These are phyloP conservation scores for Raffaelea arxii DNA, from an alignment of 2,329 filamentous ascomycete genomes.

Conservation along the genomic window DNA sequence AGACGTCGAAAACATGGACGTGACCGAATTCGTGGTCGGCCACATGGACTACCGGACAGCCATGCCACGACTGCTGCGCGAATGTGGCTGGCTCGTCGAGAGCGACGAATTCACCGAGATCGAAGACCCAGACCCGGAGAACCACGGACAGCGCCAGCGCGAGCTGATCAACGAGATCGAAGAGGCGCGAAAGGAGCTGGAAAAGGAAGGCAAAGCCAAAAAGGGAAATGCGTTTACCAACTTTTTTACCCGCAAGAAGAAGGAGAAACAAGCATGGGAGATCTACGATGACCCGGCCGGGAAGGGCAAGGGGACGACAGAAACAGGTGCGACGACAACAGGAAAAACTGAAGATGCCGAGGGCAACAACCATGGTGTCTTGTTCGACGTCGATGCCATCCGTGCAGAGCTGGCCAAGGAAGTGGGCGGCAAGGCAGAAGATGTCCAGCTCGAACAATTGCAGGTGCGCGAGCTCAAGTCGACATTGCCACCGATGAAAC, in stretches of 20 bases:
- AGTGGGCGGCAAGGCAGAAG: conserved; percentile 26
- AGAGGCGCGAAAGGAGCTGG: conserved; percentile 78
- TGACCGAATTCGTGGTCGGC: conserved; percentile 74
- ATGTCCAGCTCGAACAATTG: conserved; percentile 28
- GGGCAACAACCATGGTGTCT: conserved; percentile 51
- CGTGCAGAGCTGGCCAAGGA: conserved; percentile 72
- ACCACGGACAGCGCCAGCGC: conserved; percentile 75
- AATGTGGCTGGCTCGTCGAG: conserved; percentile 84
- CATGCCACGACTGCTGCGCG: conserved; percentile 79
- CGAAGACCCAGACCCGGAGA: conserved; percentile 92
- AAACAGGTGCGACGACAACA: conserved; percentile 1
- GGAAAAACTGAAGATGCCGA: conserved; percentile 37
- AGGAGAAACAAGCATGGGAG: conserved; percentile 85
- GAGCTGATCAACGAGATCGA: conserved; percentile 96
- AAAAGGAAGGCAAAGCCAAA: conserved; percentile 63
- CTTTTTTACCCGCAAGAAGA: conserved; percentile 77
- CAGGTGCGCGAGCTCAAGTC: conserved; percentile 74
- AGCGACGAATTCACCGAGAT: conserved; percentile 94
- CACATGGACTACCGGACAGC: conserved; percentile 95
- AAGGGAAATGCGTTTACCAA: conserved; percentile 46
- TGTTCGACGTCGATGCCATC: conserved; percentile 96
- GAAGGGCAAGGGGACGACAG: background rate
- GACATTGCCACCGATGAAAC: conserved; percentile 82
- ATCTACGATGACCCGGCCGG: conserved; percentile 62
- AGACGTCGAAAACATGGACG: conserved; percentile 80